A percentile compares a stretch with the other conserved stretches of the same genome.
These are phyloP conservation scores for Melanogaster broomeanus DNA, from an alignment of 768 basidiomycete species.

Conservation along the genomic window DNA sequence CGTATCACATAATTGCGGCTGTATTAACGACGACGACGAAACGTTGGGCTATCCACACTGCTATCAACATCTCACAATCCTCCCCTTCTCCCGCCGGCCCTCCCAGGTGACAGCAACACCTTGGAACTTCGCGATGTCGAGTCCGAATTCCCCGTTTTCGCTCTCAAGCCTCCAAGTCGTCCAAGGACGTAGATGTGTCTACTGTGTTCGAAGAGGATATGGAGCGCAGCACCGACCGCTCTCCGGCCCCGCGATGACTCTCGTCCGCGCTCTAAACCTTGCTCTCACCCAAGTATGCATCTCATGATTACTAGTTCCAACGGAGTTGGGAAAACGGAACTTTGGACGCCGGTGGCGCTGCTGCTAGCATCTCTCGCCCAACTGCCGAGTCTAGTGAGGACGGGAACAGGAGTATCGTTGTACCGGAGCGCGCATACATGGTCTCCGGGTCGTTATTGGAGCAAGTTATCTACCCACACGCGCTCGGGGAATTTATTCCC, in stretches of 20 bases:
- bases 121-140: too few species aligned
- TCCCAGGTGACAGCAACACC: too few species aligned
- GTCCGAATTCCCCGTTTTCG: conserved; percentile 12
- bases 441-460: too few species aligned
- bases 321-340: too few species aligned
- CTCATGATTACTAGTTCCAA: too few species aligned
- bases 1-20: too few species aligned
- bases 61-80: too few species aligned
- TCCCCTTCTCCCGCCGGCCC: too few species aligned
- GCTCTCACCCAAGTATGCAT: too few species aligned
- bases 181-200: conserved; percentile 4
- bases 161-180: background rate
- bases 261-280: conserved; percentile 73
- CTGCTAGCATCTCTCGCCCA: conserved; percentile 35
- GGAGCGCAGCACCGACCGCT: conserved; percentile 16
- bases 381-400: conserved; percentile 22
- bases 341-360: conserved; percentile 58
- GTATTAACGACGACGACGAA: too few species aligned
- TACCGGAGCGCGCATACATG: conserved; percentile 94
- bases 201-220: conserved; percentile 13
- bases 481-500: conserved; percentile 63
- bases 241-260: conserved; percentile 35
- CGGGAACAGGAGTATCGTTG: conserved; percentile 64
- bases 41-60: too few species aligned
- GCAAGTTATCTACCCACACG: conserved; percentile 91